Percentiles rank a stretch among this genome's conserved stretches.
Conservation (phyloP, 805 yeast genomes). For the Wickerhamiella siamensis region DNA sequence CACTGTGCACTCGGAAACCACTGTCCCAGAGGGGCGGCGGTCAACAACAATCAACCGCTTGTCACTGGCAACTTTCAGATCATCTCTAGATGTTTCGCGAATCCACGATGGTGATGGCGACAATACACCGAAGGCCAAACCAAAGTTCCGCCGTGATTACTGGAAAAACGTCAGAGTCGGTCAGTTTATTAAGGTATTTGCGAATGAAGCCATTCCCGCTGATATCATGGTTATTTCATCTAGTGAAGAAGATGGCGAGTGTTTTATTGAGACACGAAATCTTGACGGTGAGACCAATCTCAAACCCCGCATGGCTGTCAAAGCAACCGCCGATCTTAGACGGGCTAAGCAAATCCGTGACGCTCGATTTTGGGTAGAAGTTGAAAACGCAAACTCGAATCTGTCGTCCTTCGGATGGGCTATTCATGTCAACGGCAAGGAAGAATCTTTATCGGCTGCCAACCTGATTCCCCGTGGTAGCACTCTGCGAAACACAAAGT, state of each 20-base stretch:
- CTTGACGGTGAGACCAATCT: slow-evolving; percentile 67
- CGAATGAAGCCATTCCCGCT: slow-evolving; percentile 67
- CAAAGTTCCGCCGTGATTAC: slow-evolving; percentile 34
- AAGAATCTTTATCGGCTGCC: slow-evolving; percentile 47
- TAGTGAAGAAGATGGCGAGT: slow-evolving; percentile 54
- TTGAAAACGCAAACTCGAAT: slow-evolving; percentile 58
- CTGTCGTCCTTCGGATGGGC: slow-evolving; percentile 57
- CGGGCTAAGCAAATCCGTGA: slow-evolving; percentile 47
- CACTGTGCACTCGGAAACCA: background rate
- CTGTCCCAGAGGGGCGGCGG: background rate
- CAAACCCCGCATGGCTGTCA: slow-evolving; percentile 42
- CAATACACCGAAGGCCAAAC: background rate
- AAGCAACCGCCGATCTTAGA: slow-evolving; percentile 38
- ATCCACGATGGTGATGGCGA: no score
- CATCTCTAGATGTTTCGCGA: background rate
- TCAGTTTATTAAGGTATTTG: slow-evolving; percentile 50
- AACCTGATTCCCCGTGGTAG: slow-evolving; percentile 61
- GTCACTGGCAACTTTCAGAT: background rate
- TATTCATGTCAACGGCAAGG: slow-evolving; percentile 33
- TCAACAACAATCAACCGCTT: slow-evolving; percentile 6
- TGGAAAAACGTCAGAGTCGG: slow-evolving; percentile 73
- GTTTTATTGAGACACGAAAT: slow-evolving; percentile 56
- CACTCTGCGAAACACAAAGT: slow-evolving; percentile 56
- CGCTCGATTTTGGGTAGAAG: slow-evolving; percentile 45
- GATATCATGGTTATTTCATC: slow-evolving; percentile 55